phyloP scores from a whole-genome alignment of 257 asterid genomes.

The Lithospermum erythrorhizon region DNA sequence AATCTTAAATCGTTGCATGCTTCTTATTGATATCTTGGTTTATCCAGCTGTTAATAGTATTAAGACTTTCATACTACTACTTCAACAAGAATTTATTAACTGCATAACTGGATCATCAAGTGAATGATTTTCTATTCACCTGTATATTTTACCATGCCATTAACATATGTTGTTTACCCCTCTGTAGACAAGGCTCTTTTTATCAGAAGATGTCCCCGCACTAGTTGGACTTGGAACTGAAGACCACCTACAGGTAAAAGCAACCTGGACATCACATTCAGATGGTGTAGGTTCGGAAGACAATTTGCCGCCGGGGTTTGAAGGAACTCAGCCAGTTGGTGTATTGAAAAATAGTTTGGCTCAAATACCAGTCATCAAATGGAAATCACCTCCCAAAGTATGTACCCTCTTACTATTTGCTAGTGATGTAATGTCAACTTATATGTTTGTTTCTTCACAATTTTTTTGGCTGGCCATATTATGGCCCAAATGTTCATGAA shows the following conservation, averaged over 20 bases:
- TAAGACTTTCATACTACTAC: neutral
- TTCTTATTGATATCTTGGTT: neutral
- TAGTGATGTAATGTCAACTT: neutral
- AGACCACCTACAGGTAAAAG: conserved; percentile 83
- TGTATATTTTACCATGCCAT: no score
- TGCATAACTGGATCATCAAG: neutral
- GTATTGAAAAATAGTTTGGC: conserved; percentile 40
- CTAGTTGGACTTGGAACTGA: conserved; percentile 60
- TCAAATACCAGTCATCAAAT: conserved; percentile 59
- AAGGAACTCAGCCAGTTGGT: conserved; percentile 48
- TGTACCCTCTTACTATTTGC: conserved; percentile 11
- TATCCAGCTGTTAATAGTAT: neutral
- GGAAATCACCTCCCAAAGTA: conserved; percentile 74
- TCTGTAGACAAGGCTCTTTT: conserved; percentile 60
- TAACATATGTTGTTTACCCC: no score
- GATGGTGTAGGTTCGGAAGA: conserved; percentile 42
- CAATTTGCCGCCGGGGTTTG: conserved; percentile 91
- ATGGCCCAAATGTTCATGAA: neutral
- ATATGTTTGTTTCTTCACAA: conserved; percentile 3
- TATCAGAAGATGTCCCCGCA: conserved; percentile 78
- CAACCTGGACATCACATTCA: conserved; percentile 33
- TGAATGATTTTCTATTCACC: neutral
- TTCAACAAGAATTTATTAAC: neutral
- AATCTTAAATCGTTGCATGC: neutral
- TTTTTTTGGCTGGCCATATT: neutral